Conservation (phyloP, 2,329 filamentous ascomycete species). For the Parastagonospora avenae region DNA sequence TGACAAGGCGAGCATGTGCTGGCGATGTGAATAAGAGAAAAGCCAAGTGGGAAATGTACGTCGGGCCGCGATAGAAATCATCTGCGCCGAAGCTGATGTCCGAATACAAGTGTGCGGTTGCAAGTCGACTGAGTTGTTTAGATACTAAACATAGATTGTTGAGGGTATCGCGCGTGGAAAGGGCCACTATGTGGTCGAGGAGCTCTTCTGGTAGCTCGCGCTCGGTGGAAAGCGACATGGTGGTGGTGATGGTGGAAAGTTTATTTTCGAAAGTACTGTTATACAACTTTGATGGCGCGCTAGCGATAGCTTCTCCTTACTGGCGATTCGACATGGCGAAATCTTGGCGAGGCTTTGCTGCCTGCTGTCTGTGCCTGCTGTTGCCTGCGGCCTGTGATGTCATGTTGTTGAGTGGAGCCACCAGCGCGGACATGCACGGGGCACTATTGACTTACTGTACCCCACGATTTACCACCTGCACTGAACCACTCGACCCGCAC, state of each 20-base stretch:
- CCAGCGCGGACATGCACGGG: too few relatives aligned
- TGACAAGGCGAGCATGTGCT: constrained; percentile 1
- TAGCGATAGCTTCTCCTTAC: too few relatives aligned
- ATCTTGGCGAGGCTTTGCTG: too few relatives aligned
- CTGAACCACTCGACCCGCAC: too few relatives aligned
- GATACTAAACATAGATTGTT: neutral
- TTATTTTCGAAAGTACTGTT: too few relatives aligned
- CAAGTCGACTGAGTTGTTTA: constrained; percentile 7
- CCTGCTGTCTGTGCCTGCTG: too few relatives aligned
- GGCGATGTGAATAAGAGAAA: constrained; percentile 2
- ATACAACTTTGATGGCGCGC: too few relatives aligned
- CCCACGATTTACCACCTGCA: too few relatives aligned
- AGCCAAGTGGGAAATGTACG: neutral
- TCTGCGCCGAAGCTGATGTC: neutral
- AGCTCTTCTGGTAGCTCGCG: constrained; percentile 5
- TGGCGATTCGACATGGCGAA: too few relatives aligned
- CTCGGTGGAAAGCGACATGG: neutral
- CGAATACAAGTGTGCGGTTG: constrained; percentile 5
- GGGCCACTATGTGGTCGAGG: neutral
- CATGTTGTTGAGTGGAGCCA: too few relatives aligned
- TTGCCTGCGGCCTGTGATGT: too few relatives aligned
- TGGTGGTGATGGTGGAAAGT: neutral
- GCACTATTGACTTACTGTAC: too few relatives aligned
- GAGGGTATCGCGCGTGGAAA: neutral
- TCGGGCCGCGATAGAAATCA: neutral